Percentiles rank a stretch among this genome's conserved stretches.
Evolutionary conservation across 208 protist genomes (phyloP).

Genomic region (Trypanosoma platydactyli): DNA sequence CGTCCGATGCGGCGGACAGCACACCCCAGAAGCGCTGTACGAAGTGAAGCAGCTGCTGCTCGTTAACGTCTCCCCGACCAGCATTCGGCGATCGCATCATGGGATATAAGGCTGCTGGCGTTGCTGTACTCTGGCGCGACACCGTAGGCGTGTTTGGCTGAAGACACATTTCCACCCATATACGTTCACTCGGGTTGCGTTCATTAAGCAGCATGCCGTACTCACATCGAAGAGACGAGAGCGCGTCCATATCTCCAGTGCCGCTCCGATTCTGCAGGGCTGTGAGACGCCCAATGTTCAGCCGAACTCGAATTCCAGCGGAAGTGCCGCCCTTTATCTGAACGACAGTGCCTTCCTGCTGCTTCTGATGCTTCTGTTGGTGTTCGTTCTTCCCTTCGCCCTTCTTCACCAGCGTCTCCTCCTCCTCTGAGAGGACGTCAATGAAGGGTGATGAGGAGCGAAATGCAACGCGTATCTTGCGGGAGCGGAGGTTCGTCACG

Average conservation of each 20-base stretch:
- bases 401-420: neutral
- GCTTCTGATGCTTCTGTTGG: neutral
- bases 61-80: conserved; percentile 59
- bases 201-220: conserved; percentile 71
- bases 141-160: neutral
- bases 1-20: conserved; percentile 49
- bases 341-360: conserved; percentile 2
- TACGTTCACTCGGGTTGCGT: conserved; percentile 69
- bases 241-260: conserved; percentile 1
- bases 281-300: conserved; percentile 60
- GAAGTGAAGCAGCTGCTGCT: conserved; percentile 69
- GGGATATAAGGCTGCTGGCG: conserved; percentile 15
- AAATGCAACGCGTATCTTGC: conserved; percentile 23
- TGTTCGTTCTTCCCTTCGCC: neutral
- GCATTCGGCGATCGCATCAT: conserved; percentile 48
- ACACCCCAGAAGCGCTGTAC: conserved; percentile 59
- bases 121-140: conserved; percentile 1
- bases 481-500: conserved; percentile 24
- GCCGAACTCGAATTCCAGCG: conserved; percentile 43
- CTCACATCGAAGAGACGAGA: conserved; percentile 52
- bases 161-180: conserved; percentile 55
- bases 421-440: conserved; percentile 1
- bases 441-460: conserved; percentile 20
- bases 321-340: conserved; percentile 7
- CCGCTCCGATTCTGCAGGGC: conserved; percentile 64